Conservation (phyloP, 352 stramenopile genomes). For the Pythium diclinum region DNA sequence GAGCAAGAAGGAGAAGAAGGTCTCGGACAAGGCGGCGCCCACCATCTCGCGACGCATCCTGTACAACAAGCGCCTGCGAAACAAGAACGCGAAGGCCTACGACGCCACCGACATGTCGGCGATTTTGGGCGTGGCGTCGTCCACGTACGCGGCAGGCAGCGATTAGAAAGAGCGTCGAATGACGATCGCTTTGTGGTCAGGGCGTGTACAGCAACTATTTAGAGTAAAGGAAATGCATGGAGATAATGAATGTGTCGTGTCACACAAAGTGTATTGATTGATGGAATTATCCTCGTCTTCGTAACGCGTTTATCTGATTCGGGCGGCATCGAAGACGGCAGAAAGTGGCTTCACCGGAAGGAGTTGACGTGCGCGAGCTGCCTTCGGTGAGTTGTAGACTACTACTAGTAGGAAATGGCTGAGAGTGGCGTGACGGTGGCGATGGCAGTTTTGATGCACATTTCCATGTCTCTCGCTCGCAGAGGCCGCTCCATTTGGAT, state of each 20-base stretch:
- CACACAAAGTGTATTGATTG: background rate
- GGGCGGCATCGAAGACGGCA: too few species aligned
- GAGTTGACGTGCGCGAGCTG: too few species aligned
- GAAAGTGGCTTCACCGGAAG: too few species aligned
- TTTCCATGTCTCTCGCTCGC: too few species aligned
- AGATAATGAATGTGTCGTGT: background rate
- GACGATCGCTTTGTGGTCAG: background rate
- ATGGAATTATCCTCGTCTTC: too few species aligned
- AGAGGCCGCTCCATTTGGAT: too few species aligned
- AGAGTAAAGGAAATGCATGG: conserved; percentile 8
- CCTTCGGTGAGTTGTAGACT: too few species aligned
- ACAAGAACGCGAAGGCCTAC: conserved; percentile 88
- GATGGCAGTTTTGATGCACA: too few species aligned
- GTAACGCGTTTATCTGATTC: too few species aligned
- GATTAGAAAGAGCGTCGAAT: conserved; percentile 2
- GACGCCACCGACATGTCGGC: conserved; percentile 79
- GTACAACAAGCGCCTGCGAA: conserved; percentile 76
- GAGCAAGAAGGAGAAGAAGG: conserved; percentile 50
- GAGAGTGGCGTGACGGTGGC: too few species aligned
- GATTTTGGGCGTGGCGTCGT: conserved; percentile 77
- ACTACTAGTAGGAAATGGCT: too few species aligned
- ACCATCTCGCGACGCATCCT: conserved; percentile 67
- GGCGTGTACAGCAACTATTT: conserved; percentile 19
- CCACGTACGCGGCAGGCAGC: conserved; percentile 13
- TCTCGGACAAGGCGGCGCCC: conserved; percentile 22